These are phyloP conservation scores for Crotalaria pallida DNA, from an alignment of 306 rosid species.

Conservation along the genomic window DNA sequence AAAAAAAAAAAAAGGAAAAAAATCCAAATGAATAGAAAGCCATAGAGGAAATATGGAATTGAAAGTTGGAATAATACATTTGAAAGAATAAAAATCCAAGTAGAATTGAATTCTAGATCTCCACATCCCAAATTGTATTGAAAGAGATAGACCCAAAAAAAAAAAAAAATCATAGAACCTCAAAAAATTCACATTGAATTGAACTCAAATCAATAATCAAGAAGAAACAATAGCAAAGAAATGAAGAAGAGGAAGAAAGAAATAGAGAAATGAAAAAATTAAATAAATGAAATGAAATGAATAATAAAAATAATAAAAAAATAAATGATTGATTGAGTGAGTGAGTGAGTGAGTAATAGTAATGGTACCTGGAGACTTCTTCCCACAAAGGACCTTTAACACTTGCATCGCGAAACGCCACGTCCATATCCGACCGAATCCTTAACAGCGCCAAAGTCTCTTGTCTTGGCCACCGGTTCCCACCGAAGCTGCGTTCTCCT, in stretches of 20 bases:
- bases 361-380: slow-evolving; percentile 61
- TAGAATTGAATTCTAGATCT: slow-evolving; percentile 28
- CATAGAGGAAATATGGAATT: slow-evolving; percentile 1
- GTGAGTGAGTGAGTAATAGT: neutral
- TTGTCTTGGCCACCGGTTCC: slow-evolving; percentile 91
- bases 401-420: slow-evolving; percentile 81
- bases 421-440: slow-evolving; percentile 90
- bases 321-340: neutral
- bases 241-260: neutral
- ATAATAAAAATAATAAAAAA: neutral
- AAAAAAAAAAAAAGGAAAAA: too few species aligned
- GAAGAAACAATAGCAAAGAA: neutral
- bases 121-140: neutral
- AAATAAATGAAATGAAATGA: too few species aligned
- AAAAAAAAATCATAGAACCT: neutral
- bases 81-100: neutral
- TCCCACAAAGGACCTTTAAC: slow-evolving; percentile 98
- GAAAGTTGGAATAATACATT: slow-evolving; percentile 12
- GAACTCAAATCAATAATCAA: neutral
- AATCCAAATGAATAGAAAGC: neutral
- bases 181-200: slow-evolving; percentile 4
- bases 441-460: slow-evolving; percentile 84
- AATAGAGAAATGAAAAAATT: neutral
- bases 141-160: neutral
- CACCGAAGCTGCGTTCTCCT: slow-evolving; percentile 74